Percentiles rank a stretch among this genome's conserved stretches.
Evolutionary conservation across 306 rosid species (phyloP).

Genomic region (Dalbergia cultrata): DNA sequence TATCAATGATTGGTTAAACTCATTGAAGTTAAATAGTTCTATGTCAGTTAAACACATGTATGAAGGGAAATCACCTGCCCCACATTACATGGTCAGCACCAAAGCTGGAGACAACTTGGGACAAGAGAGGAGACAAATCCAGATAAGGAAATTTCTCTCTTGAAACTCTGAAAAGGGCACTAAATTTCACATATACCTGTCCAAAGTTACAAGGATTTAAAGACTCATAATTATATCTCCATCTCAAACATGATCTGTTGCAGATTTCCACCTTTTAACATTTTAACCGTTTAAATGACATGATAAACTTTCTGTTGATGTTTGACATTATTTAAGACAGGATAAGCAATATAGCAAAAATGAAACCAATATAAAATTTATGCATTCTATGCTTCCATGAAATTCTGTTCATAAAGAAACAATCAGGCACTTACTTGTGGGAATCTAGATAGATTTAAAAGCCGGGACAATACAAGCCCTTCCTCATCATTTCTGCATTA

Average conservation of each 20-base stretch:
- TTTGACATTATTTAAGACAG: neutral
- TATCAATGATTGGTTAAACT: neutral
- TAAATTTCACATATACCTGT: conserved; percentile 86
- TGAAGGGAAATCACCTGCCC: conserved; percentile 71
- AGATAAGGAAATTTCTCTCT: conserved; percentile 73
- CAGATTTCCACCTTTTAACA: neutral
- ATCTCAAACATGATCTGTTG: neutral
- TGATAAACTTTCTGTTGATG: neutral
- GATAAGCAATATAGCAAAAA: neutral
- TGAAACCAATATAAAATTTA: neutral
- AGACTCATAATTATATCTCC: neutral
- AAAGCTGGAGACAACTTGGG: conserved; percentile 70
- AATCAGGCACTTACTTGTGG: conserved; percentile 67
- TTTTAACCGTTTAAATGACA: conserved; percentile 27
- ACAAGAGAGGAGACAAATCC: conserved; percentile 64
- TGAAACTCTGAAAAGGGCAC: conserved; percentile 91
- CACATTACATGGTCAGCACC: conserved; percentile 89
- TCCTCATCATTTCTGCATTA: conserved; percentile 81
- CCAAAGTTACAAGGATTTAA: conserved; percentile 1
- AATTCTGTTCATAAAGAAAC: conserved; percentile 16
- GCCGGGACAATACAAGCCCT: conserved; percentile 64
- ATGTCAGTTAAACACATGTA: neutral
- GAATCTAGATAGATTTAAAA: conserved; percentile 80
- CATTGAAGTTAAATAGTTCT: neutral
- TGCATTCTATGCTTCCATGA: conserved; percentile 23